A percentile compares a stretch with the other conserved stretches of the same genome.
These are phyloP conservation scores for Dothideomycetes sp. DNA, from an alignment of 2,329 filamentous ascomycete genomes.

Conservation along the genomic window DNA sequence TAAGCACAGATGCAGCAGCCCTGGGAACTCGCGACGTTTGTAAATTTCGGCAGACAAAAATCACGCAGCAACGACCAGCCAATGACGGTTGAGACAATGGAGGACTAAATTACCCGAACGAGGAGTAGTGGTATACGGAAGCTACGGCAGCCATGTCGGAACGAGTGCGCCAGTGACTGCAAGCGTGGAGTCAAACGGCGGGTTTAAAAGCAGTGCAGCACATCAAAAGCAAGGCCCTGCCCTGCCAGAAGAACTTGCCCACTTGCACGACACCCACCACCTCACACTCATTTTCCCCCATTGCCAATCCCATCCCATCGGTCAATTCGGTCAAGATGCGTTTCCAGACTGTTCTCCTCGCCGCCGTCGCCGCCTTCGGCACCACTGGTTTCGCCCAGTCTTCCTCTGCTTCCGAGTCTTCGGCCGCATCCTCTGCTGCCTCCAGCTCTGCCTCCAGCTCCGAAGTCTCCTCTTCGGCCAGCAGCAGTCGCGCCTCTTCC, in stretches of 20 bases:
- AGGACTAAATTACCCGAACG: neutral
- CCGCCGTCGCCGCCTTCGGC: neutral
- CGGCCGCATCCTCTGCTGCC: neutral
- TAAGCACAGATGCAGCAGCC: neutral
- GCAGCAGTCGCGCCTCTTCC: neutral
- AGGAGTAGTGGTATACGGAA: neutral
- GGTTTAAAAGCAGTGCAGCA: neutral
- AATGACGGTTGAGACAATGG: neutral
- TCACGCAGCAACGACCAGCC: too few species aligned
- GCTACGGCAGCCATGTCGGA: neutral
- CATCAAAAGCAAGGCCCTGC: neutral
- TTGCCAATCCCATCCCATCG: neutral
- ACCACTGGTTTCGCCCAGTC: neutral
- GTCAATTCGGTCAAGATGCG: neutral
- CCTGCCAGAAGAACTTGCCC: neutral
- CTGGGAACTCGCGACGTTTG: neutral
- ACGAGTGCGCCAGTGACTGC: neutral
- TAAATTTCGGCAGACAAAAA: neutral
- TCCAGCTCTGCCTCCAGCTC: too few species aligned
- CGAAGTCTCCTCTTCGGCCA: neutral
- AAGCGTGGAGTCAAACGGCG: neutral
- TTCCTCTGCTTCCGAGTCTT: neutral
- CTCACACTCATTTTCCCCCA: neutral
- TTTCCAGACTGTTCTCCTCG: neutral
- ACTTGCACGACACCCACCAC: neutral